phyloP scores from a whole-genome alignment of 176 grass and related monocot species.

The Dactylis glomerata region DNA sequence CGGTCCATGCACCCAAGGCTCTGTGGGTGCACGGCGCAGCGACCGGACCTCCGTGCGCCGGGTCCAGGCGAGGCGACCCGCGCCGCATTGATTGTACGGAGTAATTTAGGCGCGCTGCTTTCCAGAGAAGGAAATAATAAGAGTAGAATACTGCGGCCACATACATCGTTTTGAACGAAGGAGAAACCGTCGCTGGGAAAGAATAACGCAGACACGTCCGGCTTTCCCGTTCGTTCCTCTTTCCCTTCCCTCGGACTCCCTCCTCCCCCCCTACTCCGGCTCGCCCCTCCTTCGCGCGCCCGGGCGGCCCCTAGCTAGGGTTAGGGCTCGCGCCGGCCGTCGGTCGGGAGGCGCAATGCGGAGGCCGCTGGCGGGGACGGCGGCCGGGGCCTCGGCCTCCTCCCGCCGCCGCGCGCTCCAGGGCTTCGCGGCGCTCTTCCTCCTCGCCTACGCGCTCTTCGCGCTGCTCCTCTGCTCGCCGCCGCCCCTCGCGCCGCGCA shows the following conservation, averaged over 20 bases:
- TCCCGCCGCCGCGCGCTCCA: conserved; percentile 47
- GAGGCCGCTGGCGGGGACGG: conserved; percentile 37
- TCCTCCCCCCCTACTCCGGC: neutral
- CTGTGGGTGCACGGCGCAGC: neutral
- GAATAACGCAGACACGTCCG: neutral
- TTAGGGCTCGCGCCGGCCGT: conserved; percentile 34
- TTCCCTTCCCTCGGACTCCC: neutral
- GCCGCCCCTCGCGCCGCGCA: conserved; percentile 38
- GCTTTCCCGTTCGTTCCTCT: neutral
- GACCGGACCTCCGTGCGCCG: neutral
- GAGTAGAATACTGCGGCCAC: neutral
- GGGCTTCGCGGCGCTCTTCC: conserved; percentile 39
- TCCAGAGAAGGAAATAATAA: neutral
- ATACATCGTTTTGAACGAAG: neutral
- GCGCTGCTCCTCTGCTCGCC: conserved; percentile 56
- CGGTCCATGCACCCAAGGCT: neutral
- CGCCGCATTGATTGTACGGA: neutral
- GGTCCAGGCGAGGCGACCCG: neutral
- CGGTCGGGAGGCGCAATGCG: conserved; percentile 50
- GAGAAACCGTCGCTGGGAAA: neutral
- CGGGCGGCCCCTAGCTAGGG: conserved; percentile 25
- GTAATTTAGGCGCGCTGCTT: conserved; percentile 1
- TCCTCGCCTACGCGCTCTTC: conserved; percentile 43
- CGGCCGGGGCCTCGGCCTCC: neutral
- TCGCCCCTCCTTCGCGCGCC: neutral